Conservation (phyloP, 306 rosid species). For the Alnus glutinosa region DNA sequence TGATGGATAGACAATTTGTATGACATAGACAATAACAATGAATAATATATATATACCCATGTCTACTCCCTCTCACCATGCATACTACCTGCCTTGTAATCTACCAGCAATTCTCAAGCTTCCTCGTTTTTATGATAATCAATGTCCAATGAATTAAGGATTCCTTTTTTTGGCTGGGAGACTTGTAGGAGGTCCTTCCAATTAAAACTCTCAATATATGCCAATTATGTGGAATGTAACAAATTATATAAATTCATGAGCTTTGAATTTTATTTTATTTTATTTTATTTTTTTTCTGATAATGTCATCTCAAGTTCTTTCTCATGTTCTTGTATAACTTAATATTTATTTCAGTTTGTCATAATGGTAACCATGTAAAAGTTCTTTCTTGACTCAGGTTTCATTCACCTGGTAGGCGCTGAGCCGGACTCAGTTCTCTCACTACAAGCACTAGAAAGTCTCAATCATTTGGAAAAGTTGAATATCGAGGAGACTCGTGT, state of each 20-base stretch:
- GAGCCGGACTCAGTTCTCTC: constrained; percentile 40
- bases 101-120: background rate
- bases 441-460: constrained; percentile 50
- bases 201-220: background rate
- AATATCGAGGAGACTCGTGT: constrained; percentile 68
- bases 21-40: no score
- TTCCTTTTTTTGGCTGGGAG: background rate
- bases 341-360: background rate
- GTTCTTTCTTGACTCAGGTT: constrained; percentile 47
- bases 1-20: no score
- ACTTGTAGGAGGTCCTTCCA: background rate
- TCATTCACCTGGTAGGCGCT: constrained; percentile 34
- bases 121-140: background rate
- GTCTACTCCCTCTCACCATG: background rate
- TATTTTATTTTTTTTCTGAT: background rate
- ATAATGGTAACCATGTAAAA: background rate
- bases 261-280: background rate
- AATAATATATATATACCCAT: no score
- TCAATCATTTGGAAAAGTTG: constrained; percentile 59
- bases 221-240: background rate
- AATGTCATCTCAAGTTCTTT: background rate
- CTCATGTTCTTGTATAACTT: background rate
- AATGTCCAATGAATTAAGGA: background rate
- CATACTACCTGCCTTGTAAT: background rate
- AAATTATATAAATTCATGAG: background rate